phyloP scores from a whole-genome alignment of 352 stramenopile genomes.

The Pythium vanterpoolii region DNA sequence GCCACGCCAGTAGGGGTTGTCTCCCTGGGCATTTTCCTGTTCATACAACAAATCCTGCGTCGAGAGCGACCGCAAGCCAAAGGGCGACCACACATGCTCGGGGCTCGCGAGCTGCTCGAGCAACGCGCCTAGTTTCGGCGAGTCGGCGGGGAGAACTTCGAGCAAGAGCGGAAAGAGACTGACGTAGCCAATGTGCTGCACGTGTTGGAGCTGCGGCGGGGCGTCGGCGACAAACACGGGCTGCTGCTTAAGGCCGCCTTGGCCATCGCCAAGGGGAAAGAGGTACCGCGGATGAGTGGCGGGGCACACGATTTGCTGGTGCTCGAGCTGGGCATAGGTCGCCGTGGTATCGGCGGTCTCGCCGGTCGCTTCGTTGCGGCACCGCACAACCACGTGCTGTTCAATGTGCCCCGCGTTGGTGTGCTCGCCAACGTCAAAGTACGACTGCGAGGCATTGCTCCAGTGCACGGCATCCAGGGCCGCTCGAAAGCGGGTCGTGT shows the following conservation, averaged over 20 bases:
- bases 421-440: slow-evolving; percentile 81
- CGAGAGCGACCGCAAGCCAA: slow-evolving; percentile 85
- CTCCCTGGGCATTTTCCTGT: slow-evolving; percentile 84
- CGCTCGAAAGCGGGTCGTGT: slow-evolving; percentile 32
- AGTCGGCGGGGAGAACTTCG: slow-evolving; percentile 63
- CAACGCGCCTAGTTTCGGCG: slow-evolving; percentile 56
- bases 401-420: slow-evolving; percentile 69
- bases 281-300: slow-evolving; percentile 58
- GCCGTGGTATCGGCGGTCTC: slow-evolving; percentile 39
- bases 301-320: slow-evolving; percentile 41
- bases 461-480: slow-evolving; percentile 70
- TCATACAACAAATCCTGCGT: slow-evolving; percentile 85
- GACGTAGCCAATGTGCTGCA: slow-evolving; percentile 86
- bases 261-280: slow-evolving; percentile 79
- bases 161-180: slow-evolving; percentile 85
- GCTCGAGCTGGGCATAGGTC: slow-evolving; percentile 33
- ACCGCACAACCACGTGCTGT: slow-evolving; percentile 63
- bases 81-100: slow-evolving; percentile 71
- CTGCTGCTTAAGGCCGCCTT: slow-evolving; percentile 69
- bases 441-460: slow-evolving; percentile 59
- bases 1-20: slow-evolving; percentile 92
- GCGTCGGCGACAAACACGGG: slow-evolving; percentile 62
- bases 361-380: slow-evolving; percentile 44
- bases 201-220: slow-evolving; percentile 55
- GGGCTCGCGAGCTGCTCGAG: slow-evolving; percentile 59